Evolutionary conservation across 2,329 filamentous ascomycete genomes (phyloP), one percentile per base, ranked within the genome.

Genomic region (Alternaria panax): DNA sequence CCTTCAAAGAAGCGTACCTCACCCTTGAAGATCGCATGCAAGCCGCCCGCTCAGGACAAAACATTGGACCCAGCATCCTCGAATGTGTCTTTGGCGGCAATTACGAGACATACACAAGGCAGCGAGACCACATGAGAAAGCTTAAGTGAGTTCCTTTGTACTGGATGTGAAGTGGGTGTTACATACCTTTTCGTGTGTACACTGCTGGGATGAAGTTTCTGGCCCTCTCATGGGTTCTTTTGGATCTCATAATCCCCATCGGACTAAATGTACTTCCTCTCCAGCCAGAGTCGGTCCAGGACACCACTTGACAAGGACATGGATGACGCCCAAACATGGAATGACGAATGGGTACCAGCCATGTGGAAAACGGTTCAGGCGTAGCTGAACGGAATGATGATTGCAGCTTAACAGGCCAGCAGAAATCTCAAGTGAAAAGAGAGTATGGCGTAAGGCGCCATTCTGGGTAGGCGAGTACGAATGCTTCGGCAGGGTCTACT

Each of bases 31-130:
- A 84, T 4, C 84, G 86, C 30, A 88, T 94, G 83, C 58, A 76
- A 3, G 63, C 61, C 11, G 41, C 64, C 8, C 54, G 59, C 14
- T 57, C 67, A 28, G 67, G 64, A 25, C 60, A 68, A 14, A 41
- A 62, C 14, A 67, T 67, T 28, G 65, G 65, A 8, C 51, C 58
- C 63, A 91, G 88, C 71, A 86, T 97, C 24, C 85, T 98, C 7
- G 86, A 86, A 32, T 83, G 87, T 38, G 85, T 97, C 38, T 81
- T 96, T 53, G 89, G 85, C 11, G 93, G 92, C 53, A 90, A 96
- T 70, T 98, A 97, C 77, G 84, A 85, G 6, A 86, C 87, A 2
- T 96, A 96, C 72, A 81, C 85, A 20, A 77, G 83, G 41, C 92
- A 96, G 75, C 86, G 93, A 52, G 80, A 85, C 12, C 89, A 85